Evolutionary conservation across 129 eudicot species (phyloP).

Genomic region (Sambucus nigra): DNA sequence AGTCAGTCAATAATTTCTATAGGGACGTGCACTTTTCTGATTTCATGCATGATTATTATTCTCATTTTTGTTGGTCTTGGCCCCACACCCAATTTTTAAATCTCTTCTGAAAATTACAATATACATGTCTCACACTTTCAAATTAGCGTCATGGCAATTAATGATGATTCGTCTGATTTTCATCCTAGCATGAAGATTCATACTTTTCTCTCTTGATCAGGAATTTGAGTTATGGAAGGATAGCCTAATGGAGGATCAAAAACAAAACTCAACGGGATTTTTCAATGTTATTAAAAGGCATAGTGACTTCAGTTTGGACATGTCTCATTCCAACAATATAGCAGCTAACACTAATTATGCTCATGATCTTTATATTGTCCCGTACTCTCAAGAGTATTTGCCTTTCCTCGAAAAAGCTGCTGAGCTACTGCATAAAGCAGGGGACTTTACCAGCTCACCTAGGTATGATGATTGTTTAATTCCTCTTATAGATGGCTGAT

Average conservation of each 20-base stretch:
- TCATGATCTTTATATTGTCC: slow-evolving; percentile 59
- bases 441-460: slow-evolving; percentile 60
- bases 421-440: slow-evolving; percentile 65
- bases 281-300: slow-evolving; percentile 70
- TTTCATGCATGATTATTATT: no score
- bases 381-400: slow-evolving; percentile 62
- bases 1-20: no score
- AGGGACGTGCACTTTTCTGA: no score
- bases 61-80: no score
- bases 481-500: background rate
- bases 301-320: slow-evolving; percentile 28
- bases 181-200: slow-evolving; percentile 9
- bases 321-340: slow-evolving; percentile 13
- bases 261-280: slow-evolving; percentile 62
- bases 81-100: no score
- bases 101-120: no score
- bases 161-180: slow-evolving; percentile 3
- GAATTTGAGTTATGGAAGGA: slow-evolving; percentile 83
- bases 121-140: no score
- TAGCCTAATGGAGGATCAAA: slow-evolving; percentile 48
- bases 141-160: no score
- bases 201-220: slow-evolving; percentile 24
- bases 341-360: slow-evolving; percentile 10
- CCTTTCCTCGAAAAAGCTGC: slow-evolving; percentile 54
- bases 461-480: slow-evolving; percentile 35